A percentile compares a stretch with the other conserved stretches of the same genome.
These are phyloP conservation scores for Phytophthora quininea DNA, from an alignment of 352 stramenopile genomes.

Conservation along the genomic window DNA sequence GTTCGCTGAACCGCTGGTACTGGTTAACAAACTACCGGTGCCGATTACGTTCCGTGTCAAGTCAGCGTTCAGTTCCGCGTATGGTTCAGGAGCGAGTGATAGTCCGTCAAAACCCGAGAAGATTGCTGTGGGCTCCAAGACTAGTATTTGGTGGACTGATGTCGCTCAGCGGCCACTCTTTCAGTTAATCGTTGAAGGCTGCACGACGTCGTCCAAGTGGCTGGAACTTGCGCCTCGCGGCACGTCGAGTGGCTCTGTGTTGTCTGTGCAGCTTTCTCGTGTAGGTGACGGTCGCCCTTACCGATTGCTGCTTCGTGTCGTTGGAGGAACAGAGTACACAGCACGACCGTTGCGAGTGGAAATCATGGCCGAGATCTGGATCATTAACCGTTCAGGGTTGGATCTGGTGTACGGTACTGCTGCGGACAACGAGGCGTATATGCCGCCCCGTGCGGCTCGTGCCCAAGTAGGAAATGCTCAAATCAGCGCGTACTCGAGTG, in stretches of 20 bases:
- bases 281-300: conserved; percentile 64
- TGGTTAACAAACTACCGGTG: conserved; percentile 84
- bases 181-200: conserved; percentile 69
- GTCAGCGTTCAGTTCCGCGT: conserved; percentile 44
- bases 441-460: conserved; percentile 55
- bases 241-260: conserved; percentile 52
- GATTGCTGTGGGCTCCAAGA: conserved; percentile 62
- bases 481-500: conserved; percentile 70
- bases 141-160: conserved; percentile 82
- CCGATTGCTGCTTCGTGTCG: conserved; percentile 71
- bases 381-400: conserved; percentile 82
- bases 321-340: conserved; percentile 27
- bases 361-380: conserved; percentile 69
- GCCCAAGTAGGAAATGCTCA: conserved; percentile 77
- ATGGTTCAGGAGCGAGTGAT: conserved; percentile 36
- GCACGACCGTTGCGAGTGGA: conserved; percentile 40
- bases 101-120: conserved; percentile 38
- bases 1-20: conserved; percentile 70
- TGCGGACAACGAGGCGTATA: conserved; percentile 62
- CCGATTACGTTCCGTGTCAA: conserved; percentile 60
- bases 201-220: conserved; percentile 64
- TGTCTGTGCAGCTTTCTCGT: conserved; percentile 67
- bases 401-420: conserved; percentile 80
- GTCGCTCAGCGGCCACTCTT: conserved; percentile 71
- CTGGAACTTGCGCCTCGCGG: conserved; percentile 59